Percentiles rank a stretch among this genome's conserved stretches.
phyloP scores from a whole-genome alignment of 805 yeast genomes.

The Candida oleophila region DNA sequence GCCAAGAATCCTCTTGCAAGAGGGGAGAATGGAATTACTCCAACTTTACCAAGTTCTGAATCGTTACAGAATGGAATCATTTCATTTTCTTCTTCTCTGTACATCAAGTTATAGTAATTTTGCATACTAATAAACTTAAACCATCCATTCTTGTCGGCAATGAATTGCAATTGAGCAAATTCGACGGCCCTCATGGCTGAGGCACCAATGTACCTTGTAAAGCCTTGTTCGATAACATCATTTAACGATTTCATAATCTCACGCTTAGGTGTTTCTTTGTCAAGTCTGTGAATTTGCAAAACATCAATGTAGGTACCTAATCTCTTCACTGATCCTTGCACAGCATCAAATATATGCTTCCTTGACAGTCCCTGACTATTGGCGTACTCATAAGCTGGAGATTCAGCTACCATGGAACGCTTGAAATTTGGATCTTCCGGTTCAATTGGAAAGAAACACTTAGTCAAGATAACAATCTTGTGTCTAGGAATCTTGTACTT shows the following conservation, averaged over 20 bases:
- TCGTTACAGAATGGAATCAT: conserved; percentile 50
- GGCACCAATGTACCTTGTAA: conserved; percentile 59
- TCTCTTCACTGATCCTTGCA: conserved; percentile 39
- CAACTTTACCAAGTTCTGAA: conserved; percentile 46
- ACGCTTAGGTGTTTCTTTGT: conserved; percentile 44
- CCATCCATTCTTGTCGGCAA: conserved; percentile 59
- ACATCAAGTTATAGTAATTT: conserved; percentile 52
- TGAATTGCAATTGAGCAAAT: conserved; percentile 52
- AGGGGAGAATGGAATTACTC: conserved; percentile 63
- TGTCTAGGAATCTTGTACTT: conserved; percentile 21
- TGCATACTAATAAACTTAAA: conserved; percentile 61
- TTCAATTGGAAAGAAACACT: conserved; percentile 14
- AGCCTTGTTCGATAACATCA: conserved; percentile 47
- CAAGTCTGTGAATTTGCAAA: conserved; percentile 57
- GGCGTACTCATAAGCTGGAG: conserved; percentile 10
- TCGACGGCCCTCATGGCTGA: conserved; percentile 58
- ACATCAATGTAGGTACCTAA: conserved; percentile 55
- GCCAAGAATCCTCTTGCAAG: conserved; percentile 54
- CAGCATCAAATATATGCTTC: conserved; percentile 49
- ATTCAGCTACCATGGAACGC: not conserved
- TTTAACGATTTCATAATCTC: conserved; percentile 60
- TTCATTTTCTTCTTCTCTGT: conserved; percentile 68
- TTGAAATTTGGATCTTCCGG: conserved; percentile 9
- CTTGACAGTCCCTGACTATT: conserved; percentile 35
- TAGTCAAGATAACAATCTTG: conserved; percentile 18